phyloP scores from a whole-genome alignment of 148 eudicot genomes.

The Rhododendron griersonianum region DNA sequence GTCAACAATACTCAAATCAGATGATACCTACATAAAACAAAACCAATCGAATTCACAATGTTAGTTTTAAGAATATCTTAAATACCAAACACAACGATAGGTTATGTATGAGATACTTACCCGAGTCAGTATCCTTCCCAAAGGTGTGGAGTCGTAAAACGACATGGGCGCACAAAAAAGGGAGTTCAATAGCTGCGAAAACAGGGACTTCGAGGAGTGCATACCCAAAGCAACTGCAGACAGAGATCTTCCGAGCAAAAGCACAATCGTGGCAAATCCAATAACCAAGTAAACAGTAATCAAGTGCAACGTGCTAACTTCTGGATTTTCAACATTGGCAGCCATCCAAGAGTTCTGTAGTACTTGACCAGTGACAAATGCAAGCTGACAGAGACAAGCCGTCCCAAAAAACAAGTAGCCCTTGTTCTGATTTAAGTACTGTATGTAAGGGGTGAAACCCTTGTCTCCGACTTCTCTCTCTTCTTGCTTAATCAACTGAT shows the following conservation, averaged over 20 bases:
- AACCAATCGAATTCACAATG: neutral
- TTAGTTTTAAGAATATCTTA: neutral
- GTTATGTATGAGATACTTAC: slow-evolving; percentile 27
- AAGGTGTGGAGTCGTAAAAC: slow-evolving; percentile 88
- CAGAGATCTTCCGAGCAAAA: slow-evolving; percentile 59
- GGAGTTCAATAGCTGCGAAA: slow-evolving; percentile 59
- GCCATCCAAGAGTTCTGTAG: slow-evolving; percentile 91
- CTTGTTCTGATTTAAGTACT: slow-evolving; percentile 65
- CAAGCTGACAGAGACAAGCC: slow-evolving; percentile 42
- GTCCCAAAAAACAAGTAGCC: slow-evolving; percentile 51
- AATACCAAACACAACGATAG: neutral
- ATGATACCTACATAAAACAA: slow-evolving; percentile 47
- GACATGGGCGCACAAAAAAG: slow-evolving; percentile 89
- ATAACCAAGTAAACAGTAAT: slow-evolving; percentile 67
- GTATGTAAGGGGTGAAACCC: slow-evolving; percentile 69
- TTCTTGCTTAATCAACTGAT: slow-evolving; percentile 82
- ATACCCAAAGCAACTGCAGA: slow-evolving; percentile 52
- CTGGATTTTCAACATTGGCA: slow-evolving; percentile 66
- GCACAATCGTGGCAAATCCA: slow-evolving; percentile 39
- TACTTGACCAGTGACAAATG: slow-evolving; percentile 53
- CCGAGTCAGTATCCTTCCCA: slow-evolving; percentile 88
- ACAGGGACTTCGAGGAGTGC: slow-evolving; percentile 73
- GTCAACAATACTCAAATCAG: slow-evolving; percentile 84
- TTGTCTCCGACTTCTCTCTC: slow-evolving; percentile 77
- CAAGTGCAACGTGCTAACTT: slow-evolving; percentile 48